Conservation (phyloP, 352 stramenopile genomes). For the Phytophthora sp. region DNA sequence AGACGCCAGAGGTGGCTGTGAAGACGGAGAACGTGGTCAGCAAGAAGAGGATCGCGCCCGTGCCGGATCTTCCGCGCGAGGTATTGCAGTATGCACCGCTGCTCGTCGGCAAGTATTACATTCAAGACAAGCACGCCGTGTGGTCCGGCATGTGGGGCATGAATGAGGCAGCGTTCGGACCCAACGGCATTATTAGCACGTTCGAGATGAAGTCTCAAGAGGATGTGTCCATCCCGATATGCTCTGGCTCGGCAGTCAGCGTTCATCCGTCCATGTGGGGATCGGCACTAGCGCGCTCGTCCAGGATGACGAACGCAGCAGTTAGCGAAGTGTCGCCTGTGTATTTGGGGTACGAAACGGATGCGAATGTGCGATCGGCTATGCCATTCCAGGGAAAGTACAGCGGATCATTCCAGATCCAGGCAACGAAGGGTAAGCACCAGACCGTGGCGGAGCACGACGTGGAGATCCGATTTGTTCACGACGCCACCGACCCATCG, state of each 20-base stretch:
- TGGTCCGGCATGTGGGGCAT: slow-evolving; percentile 87
- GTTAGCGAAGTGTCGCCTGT: slow-evolving; percentile 54
- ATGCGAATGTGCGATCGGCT: slow-evolving; percentile 61
- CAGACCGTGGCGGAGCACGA: slow-evolving; percentile 84
- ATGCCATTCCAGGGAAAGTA: slow-evolving; percentile 86
- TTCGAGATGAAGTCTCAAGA: slow-evolving; percentile 91
- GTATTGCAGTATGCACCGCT: slow-evolving; percentile 75
- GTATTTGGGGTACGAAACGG: slow-evolving; percentile 73
- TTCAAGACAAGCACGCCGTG: slow-evolving; percentile 80
- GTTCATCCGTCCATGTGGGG: slow-evolving; percentile 60
- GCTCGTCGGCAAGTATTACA: slow-evolving; percentile 84
- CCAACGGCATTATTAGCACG: slow-evolving; percentile 74
- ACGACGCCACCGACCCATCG: slow-evolving; percentile 66
- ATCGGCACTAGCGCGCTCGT: slow-evolving; percentile 61
- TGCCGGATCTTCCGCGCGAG: slow-evolving; percentile 54
- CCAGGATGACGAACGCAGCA: slow-evolving; percentile 43
- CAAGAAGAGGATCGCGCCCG: slow-evolving; percentile 20
- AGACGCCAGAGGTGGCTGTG: slow-evolving; percentile 1
- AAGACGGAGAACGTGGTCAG: slow-evolving; percentile 33
- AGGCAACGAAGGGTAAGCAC: slow-evolving; percentile 82
- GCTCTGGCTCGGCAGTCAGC: slow-evolving; percentile 35
- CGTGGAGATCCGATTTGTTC: slow-evolving; percentile 82
- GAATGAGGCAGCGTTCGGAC: slow-evolving; percentile 79
- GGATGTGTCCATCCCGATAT: slow-evolving; percentile 69
- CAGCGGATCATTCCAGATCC: slow-evolving; percentile 88